Evolutionary conservation across 257 asterid genomes (phyloP), one percentile per base, ranked within the genome.

Genomic region (Datura wrightii): DNA sequence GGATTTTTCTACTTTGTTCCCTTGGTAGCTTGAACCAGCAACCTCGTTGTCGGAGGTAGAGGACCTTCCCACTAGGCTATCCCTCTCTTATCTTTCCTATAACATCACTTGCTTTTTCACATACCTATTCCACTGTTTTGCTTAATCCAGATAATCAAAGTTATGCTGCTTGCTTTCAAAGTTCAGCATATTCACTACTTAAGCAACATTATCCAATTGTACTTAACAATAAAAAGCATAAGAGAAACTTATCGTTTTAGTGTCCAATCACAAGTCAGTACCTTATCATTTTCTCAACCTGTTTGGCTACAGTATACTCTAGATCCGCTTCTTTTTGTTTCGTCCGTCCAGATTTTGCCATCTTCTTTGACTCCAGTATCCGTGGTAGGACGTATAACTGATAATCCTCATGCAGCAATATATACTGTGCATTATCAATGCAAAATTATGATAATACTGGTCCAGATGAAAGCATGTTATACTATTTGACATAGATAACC

Each of bases 211-310:
- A 50, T 46, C 31, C 60, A 46, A 50, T 13, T 19, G 5, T 48
- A 82, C 24, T 82, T 63, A 48, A 34, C 54, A 34, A 50, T 18
- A 50, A 84, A 84, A 58, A 83, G 71, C 84, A 44, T 50, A 80
- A 85, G 41, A 62, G 60, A 62, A 82, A 16, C 70, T 39, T 83
- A 60, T 66, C 14, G 19, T 65, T 65, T 70, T 78, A 79, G 80
- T 50, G 69, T 71, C 63, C 53, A 83, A 83, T 52, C 72, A 50
- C 53, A 46, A 82, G 82, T 66, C 86, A 87, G 79, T 97, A 97
- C 99, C 98, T 97, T 90, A 97, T 91, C 99, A 97, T 97, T 94
- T 93, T 95, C 94, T 97, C 99, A 82, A 97, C 99, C 96, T 97
- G 99, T 97, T 97, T 97, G 37, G 99, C 99, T 85, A 97, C 93